Base-by-base conservation (phyloP, 1,284 basidiomycete species). In the Boletus semigastroideus region DNA sequence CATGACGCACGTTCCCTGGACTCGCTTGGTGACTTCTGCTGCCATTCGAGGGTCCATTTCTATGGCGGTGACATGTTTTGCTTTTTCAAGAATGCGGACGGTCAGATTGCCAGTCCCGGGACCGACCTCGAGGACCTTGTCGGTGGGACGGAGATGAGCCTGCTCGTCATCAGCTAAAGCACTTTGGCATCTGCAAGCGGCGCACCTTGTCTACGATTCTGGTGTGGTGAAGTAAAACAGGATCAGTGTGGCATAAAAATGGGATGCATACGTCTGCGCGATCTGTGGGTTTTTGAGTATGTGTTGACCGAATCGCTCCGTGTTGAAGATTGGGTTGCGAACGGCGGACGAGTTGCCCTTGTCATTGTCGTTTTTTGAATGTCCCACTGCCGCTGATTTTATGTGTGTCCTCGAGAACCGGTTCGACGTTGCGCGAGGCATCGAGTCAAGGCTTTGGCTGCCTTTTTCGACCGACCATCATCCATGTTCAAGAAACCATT, bases 1-100 rank as follows among this genome's bases (percentile, higher is more conserved):
- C 19, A 39, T 54, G 20, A 50, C 43, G 41, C 71, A 97, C 95
- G 90, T 98, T 78, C 96, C 96, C 78, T 98, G 90, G 1, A 99
- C 94, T 61, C 97, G 88, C 73, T 99, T 99, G 52, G 91, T 91
- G 50, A 99, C 82, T 70, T 99, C 96, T 42, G 94, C 94, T 17
- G 95, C 96, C 96, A 99, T 98, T 36, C 97, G 86, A 59, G 97
- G 97, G 69, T 99, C 97, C 93, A 98, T 97, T 71, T 99, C 97
- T 28, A 98, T 86, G 1, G 94, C 96, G 0, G 90, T 92, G 28
- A 92, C 87, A 75, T 90, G 88, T 67, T 96, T 95, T 56, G 91
- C 91, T 72, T 94, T 90, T 64, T 98, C 93, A 36, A 99, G 75
- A 58, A 99, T 99, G 63, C 90, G 80, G 16, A 98, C 88, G 0